Evolutionary conservation across 1,139 yeast species (phyloP), one percentile per base, ranked within the genome.

Genomic region (Hyphopichia wangnamkhiaoensis): DNA sequence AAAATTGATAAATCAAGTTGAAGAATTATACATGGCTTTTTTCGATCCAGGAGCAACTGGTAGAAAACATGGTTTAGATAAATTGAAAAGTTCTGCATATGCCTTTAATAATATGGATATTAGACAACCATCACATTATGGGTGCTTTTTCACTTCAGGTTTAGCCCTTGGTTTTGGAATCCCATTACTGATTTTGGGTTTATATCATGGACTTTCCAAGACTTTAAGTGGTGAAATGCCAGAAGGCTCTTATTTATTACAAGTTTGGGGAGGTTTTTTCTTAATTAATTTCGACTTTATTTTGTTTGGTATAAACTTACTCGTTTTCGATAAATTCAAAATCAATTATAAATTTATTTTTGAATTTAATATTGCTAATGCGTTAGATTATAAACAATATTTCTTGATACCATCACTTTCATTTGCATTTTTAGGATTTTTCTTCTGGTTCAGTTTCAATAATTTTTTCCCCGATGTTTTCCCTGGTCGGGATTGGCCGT

Each of bases 251-350:
- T 83, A 64, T 43, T 56, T 91, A 42, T 61, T 93, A 35, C 98
- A 94, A 53, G 74, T 93, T 4, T 93, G 96, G 96, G 97, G 84
- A 5, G 98, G 98, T 1, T 89, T 89, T 58, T 79, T 90, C 48
- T 56, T 90, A 41, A 61, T 84, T 5, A 68, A 76, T 32, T 51
- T 90, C 14, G 74, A 84, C 53, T 63, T 82, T 12, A 52, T 84
- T 15, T 62, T 89, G 10, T 83, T 91, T 56, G 82, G 83, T 8
- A 44, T 86, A 29, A 82, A 87, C 56, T 79, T 94, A 56, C 65
- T 71, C 42, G 79, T 85, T 4, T 93, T 96, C 90, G 76, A 82
- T 21, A 58, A 63, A 37, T 84, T 68, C 61, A 86, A 86, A 53
- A 84, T 93, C 54, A 93, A 91, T 59, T 93, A 93, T 59, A 85